Percentiles rank a stretch among this genome's conserved stretches.
phyloP scores from a whole-genome alignment of 2,329 filamentous ascomycete genomes.

The Trichoderma aggressivum region DNA sequence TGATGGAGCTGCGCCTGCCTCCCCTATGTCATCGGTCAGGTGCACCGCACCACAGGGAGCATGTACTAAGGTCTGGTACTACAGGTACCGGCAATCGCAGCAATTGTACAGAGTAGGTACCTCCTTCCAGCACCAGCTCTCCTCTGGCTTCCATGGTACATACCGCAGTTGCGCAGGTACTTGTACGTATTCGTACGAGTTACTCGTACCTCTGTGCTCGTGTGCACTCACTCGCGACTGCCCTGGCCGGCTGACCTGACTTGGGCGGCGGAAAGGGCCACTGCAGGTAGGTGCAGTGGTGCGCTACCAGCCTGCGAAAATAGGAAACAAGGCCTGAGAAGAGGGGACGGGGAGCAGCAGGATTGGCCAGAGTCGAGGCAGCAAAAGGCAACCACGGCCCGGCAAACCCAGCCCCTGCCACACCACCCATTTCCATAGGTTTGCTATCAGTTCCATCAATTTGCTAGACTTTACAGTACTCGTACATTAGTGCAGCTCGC shows the following conservation, averaged over 20 bases:
- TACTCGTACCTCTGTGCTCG: background rate
- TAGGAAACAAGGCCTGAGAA: background rate
- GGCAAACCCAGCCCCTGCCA: conserved; percentile 13
- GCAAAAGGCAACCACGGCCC: background rate
- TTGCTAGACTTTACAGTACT: no score
- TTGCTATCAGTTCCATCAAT: background rate
- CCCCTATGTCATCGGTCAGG: background rate
- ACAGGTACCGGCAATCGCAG: background rate
- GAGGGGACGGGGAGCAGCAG: background rate
- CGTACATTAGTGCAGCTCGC: no score
- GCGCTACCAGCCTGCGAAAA: background rate
- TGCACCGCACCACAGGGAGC: background rate
- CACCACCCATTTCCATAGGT: background rate
- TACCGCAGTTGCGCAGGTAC: background rate
- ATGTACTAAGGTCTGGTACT: background rate
- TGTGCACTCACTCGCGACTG: background rate
- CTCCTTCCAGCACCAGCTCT: background rate
- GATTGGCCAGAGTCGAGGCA: background rate
- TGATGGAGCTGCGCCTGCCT: background rate
- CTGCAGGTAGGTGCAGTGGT: background rate
- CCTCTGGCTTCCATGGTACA: background rate
- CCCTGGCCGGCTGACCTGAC: conserved; percentile 1
- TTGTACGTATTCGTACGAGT: background rate
- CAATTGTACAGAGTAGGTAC: background rate
- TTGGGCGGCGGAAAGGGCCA: background rate